These are phyloP conservation scores for Triglochin maritima DNA, from an alignment of 106 monocot species.

Conservation along the genomic window DNA sequence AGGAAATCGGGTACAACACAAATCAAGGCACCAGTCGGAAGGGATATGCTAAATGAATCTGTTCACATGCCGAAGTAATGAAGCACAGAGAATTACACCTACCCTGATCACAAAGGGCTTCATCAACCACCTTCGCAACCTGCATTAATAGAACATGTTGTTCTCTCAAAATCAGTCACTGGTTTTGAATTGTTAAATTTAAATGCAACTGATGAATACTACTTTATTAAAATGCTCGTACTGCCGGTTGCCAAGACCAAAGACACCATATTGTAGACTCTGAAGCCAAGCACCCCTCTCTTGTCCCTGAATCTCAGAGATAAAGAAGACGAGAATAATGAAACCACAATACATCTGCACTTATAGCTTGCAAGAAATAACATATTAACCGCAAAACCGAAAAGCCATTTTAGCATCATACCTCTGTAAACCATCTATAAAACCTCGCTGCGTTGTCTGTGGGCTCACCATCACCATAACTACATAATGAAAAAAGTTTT, in stretches of 20 bases:
- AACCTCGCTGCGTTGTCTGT: conserved; percentile 97
- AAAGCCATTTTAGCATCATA: conserved; percentile 5
- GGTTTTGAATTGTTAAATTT: neutral
- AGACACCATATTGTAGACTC: conserved; percentile 68
- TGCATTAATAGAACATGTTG: conserved; percentile 1
- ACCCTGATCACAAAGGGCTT: conserved; percentile 52
- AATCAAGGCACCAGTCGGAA: too few relatives aligned
- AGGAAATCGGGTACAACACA: too few relatives aligned
- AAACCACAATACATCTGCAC: conserved; percentile 3
- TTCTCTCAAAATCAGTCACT: conserved; percentile 1
- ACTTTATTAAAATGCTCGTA: conserved; percentile 99
- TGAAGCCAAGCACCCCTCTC: conserved; percentile 54
- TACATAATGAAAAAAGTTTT: conserved; percentile 15
- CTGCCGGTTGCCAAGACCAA: conserved; percentile 93
- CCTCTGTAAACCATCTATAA: conserved; percentile 98
- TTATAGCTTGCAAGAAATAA: neutral
- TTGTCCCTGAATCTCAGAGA: too few relatives aligned
- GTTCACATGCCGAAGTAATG: too few relatives aligned
- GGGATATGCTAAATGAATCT: too few relatives aligned
- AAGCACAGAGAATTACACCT: too few relatives aligned
- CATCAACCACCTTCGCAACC: conserved; percentile 67
- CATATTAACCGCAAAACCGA: neutral
- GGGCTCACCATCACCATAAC: conserved; percentile 96
- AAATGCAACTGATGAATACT: neutral
- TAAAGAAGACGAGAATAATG: too few relatives aligned